Conservation (phyloP, 2,329 filamentous ascomycete species). For the Fusarium abutilonis region DNA sequence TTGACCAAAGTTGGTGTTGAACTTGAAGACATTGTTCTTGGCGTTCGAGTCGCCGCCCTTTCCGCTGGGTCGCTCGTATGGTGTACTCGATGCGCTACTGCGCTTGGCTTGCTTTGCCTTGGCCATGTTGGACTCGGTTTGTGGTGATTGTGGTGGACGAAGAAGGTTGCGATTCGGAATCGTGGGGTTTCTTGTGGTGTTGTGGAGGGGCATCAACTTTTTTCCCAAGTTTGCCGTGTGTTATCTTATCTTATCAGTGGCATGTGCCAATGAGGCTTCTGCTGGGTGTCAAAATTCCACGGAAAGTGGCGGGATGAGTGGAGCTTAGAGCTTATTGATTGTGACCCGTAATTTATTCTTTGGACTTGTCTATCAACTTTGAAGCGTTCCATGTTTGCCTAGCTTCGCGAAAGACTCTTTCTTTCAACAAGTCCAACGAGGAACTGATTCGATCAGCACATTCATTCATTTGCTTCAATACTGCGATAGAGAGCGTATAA, state of each 20-base stretch:
- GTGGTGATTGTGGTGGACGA: slow-evolving; percentile 3
- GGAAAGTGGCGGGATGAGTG: slow-evolving; percentile 19
- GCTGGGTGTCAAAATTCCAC: not conserved
- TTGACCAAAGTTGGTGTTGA: slow-evolving; percentile 88
- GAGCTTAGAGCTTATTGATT: slow-evolving; percentile 13
- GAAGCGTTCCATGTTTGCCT: slow-evolving; percentile 23
- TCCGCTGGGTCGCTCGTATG: slow-evolving; percentile 55
- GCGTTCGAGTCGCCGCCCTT: slow-evolving; percentile 32
- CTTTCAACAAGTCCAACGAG: not conserved
- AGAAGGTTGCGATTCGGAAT: slow-evolving; percentile 12
- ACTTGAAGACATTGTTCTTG: slow-evolving; percentile 94
- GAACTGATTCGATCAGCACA: not conserved
- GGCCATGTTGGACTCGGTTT: slow-evolving; percentile 55
- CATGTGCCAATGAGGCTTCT: not conserved
- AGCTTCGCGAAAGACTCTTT: slow-evolving; percentile 20
- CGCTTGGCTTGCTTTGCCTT: slow-evolving; percentile 65
- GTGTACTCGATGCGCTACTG: slow-evolving; percentile 56
- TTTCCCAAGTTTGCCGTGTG: slow-evolving; percentile 13
- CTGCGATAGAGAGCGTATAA: slow-evolving; percentile 26
- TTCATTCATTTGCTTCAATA: slow-evolving; percentile 1
- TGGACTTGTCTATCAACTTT: slow-evolving; percentile 14
- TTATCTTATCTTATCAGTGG: slow-evolving; percentile 30
- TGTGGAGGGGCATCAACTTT: slow-evolving; percentile 43
- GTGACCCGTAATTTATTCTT: slow-evolving; percentile 31
- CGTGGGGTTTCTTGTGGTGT: slow-evolving; percentile 1